phyloP scores from a whole-genome alignment of 192 early-diverging fungal genomes.

The Rhizoclosmatium globosum region DNA sequence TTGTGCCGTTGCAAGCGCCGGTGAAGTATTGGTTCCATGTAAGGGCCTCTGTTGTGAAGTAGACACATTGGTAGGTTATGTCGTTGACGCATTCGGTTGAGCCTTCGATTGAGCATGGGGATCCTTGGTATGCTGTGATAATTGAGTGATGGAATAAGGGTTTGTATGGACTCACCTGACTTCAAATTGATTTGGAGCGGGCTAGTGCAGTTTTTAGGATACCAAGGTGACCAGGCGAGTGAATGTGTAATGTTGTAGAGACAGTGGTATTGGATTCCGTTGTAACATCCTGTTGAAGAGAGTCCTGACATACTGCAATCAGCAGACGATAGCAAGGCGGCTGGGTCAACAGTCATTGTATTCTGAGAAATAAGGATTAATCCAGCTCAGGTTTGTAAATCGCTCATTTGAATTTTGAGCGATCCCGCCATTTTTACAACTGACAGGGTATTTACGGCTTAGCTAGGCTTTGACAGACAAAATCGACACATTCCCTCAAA shows the following conservation, averaged over 20 bases:
- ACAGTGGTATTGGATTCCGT: background rate
- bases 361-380: too few species aligned
- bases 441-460: too few species aligned
- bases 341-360: too few species aligned
- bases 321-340: too few species aligned
- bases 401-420: too few species aligned
- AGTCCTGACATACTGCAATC: too few species aligned
- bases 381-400: too few species aligned
- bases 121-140: background rate
- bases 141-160: background rate
- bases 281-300: background rate
- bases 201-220: background rate
- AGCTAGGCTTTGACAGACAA: too few species aligned
- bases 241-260: background rate
- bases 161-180: background rate
- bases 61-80: background rate
- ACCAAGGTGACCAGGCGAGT: background rate
- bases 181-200: background rate
- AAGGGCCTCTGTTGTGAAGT: background rate
- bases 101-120: background rate
- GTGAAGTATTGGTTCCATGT: conserved; percentile 2
- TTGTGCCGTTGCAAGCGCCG: background rate
- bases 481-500: too few species aligned
- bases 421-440: too few species aligned
- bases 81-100: background rate